Evolutionary conservation across 768 basidiomycete genomes (phyloP).

Genomic region (Leccinellum rugosiceps): DNA sequence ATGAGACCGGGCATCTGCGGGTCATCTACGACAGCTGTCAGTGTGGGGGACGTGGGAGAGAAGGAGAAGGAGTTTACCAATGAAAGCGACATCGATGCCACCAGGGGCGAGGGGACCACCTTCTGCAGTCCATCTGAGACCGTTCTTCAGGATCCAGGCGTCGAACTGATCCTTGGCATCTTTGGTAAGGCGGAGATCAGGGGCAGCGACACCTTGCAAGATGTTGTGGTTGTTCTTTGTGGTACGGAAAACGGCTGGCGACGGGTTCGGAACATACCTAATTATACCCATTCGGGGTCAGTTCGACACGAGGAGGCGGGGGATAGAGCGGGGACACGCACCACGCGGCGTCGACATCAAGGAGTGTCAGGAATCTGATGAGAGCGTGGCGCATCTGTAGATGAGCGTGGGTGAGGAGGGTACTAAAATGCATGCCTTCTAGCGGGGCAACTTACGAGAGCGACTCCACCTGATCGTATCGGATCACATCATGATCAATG

Average conservation of each 20-base stretch:
- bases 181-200: slow-evolving; percentile 72
- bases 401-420: slow-evolving; percentile 17
- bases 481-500: slow-evolving; percentile 4
- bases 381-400: slow-evolving; percentile 88
- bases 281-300: slow-evolving; percentile 24
- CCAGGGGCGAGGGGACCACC: slow-evolving; percentile 82
- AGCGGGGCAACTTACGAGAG: slow-evolving; percentile 58
- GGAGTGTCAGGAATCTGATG: slow-evolving; percentile 74
- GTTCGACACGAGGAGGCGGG: background rate
- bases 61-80: slow-evolving; percentile 48
- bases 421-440: slow-evolving; percentile 8
- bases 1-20: slow-evolving; percentile 95
- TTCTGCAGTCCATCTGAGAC: slow-evolving; percentile 81
- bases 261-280: slow-evolving; percentile 87
- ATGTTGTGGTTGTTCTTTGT: slow-evolving; percentile 97
- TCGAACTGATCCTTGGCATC: slow-evolving; percentile 79
- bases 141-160: slow-evolving; percentile 88
- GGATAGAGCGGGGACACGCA: slow-evolving; percentile 37
- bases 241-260: slow-evolving; percentile 87
- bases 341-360: slow-evolving; percentile 85
- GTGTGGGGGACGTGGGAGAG: slow-evolving; percentile 1
- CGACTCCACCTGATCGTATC: slow-evolving; percentile 73
- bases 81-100: slow-evolving; percentile 85
- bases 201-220: slow-evolving; percentile 86
- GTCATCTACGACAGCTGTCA: slow-evolving; percentile 51